Conservation (phyloP, 192 early-diverging fungal species). For the Kickxella alabastrina region DNA sequence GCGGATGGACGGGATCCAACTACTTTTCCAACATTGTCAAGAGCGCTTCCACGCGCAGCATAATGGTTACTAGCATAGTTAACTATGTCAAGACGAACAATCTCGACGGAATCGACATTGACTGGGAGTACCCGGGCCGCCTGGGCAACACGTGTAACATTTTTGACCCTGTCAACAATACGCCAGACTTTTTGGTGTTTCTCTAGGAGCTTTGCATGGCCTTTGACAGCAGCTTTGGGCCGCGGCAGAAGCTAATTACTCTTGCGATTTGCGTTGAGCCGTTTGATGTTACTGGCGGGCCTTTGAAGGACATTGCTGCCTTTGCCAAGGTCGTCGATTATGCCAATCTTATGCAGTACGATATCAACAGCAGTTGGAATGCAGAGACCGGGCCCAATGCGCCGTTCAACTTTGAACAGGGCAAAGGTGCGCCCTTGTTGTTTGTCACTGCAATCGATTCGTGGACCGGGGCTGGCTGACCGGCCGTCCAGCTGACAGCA, state of each 20-base stretch:
- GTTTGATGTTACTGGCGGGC: slow-evolving; percentile 52
- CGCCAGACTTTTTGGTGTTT: slow-evolving; percentile 59
- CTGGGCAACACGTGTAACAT: slow-evolving; percentile 39
- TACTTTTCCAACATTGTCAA: slow-evolving; percentile 59
- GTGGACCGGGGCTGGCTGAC: slow-evolving; percentile 58
- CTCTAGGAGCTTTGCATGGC: slow-evolving; percentile 55
- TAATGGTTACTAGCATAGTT: slow-evolving; percentile 58
- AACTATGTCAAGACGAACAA: slow-evolving; percentile 52
- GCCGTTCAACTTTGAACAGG: slow-evolving; percentile 51
- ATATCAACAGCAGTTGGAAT: slow-evolving; percentile 59
- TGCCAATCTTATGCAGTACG: slow-evolving; percentile 71
- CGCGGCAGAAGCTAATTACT: slow-evolving; percentile 56
- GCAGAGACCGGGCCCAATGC: slow-evolving; percentile 60
- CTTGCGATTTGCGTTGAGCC: slow-evolving; percentile 62
- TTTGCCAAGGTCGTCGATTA: slow-evolving; percentile 62
- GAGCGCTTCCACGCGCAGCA: slow-evolving; percentile 37
- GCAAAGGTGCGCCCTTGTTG: slow-evolving; percentile 34
- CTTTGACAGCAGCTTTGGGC: slow-evolving; percentile 21
- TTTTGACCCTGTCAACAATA: slow-evolving; percentile 55
- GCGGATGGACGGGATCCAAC: slow-evolving; percentile 71
- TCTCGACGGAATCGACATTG: slow-evolving; percentile 62
- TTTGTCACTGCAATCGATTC: slow-evolving; percentile 50
- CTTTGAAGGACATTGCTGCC: slow-evolving; percentile 51
- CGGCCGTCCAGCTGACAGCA: slow-evolving; percentile 56
- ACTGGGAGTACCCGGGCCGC: slow-evolving; percentile 68